Evolutionary conservation across 768 basidiomycete species (phyloP), one percentile per base, ranked within the genome.

Genomic region (Tephrocybe rancida): DNA sequence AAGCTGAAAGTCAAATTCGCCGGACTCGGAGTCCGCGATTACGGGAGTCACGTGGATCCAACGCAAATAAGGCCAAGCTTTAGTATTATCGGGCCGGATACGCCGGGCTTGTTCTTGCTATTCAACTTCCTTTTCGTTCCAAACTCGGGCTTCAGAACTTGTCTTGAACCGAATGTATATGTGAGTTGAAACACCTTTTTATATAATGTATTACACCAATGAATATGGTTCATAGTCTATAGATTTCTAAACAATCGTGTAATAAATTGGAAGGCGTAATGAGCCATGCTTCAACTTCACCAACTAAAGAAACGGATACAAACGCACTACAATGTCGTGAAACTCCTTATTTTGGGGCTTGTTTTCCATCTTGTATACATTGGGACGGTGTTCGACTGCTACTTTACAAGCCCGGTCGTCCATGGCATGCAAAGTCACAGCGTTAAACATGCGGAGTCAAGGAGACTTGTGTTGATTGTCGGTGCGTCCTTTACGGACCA

Each of bases 391-490:
- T 95, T 95, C 70, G 90, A 93, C 70, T 92, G 91, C 69, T 95
- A 94, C 67, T 95, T 95, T 66, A 88, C 83, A 22, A 89, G 85
- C 60, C 88, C 90, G 0, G 88, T 91, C 7, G 88, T 90, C 21
- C 78, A 85, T 73, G 89, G 88, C 45, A 91, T 92, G 88, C 65
- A 73, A 59, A 81, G 76, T 42, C 79, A 82, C 61, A 76, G 76
- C 3, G 64, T 76, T 2, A 67, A 67, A 8, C 57, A 61, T 4
- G 75, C 80, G 29, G 77, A 81, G 52, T 82, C 92, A 9, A 87
- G 88, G 60, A 79, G 92, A 3, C 74, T 94, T 26, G 90, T 92
- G 3, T 78, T 94, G 19, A 87, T 93, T 59, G 83, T 93, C 25
- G 91, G 91, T 87, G 63, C 56, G 77, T 65, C 27, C 26, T 29